Evolutionary conservation across 2,329 filamentous ascomycete genomes (phyloP).

Genomic region (Aspergillus sp.): DNA sequence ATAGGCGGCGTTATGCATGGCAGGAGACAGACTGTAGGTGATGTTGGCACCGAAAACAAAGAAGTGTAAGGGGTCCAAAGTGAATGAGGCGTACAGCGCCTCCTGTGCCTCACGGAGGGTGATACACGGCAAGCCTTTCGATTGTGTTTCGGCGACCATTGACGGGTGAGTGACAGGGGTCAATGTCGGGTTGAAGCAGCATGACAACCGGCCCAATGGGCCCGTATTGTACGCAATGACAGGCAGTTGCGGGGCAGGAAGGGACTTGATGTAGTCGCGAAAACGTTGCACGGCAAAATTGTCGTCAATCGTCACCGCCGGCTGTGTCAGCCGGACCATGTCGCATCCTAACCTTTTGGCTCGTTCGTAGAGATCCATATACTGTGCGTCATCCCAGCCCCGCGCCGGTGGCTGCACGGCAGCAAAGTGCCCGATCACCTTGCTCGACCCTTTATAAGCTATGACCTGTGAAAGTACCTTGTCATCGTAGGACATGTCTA

Average conservation of each 20-base stretch:
- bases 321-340: conserved; percentile 62
- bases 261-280: conserved; percentile 50
- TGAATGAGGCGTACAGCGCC: conserved; percentile 66
- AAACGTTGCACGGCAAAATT: conserved; percentile 63
- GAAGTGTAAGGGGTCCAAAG: conserved; percentile 69
- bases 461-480: conserved; percentile 54
- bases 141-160: conserved; percentile 46
- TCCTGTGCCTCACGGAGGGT: conserved; percentile 65
- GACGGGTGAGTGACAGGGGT: conserved; percentile 60
- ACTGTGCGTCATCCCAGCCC: conserved; percentile 60
- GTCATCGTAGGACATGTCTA: conserved; percentile 62
- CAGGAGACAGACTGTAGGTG: conserved; percentile 71
- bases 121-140: conserved; percentile 52
- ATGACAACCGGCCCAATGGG: conserved; percentile 62
- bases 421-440: conserved; percentile 62
- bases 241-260: conserved; percentile 51
- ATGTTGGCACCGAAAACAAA: conserved; percentile 74
- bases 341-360: conserved; percentile 62
- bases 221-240: conserved; percentile 68
- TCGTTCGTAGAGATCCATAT: conserved; percentile 59
- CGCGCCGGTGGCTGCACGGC: conserved; percentile 43
- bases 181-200: conserved; percentile 66
- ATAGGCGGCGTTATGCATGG: conserved; percentile 75
- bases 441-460: conserved; percentile 56
- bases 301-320: conserved; percentile 59